phyloP scores from a whole-genome alignment of 108 stramenopile genomes.

The Parietichytrium sp. region DNA sequence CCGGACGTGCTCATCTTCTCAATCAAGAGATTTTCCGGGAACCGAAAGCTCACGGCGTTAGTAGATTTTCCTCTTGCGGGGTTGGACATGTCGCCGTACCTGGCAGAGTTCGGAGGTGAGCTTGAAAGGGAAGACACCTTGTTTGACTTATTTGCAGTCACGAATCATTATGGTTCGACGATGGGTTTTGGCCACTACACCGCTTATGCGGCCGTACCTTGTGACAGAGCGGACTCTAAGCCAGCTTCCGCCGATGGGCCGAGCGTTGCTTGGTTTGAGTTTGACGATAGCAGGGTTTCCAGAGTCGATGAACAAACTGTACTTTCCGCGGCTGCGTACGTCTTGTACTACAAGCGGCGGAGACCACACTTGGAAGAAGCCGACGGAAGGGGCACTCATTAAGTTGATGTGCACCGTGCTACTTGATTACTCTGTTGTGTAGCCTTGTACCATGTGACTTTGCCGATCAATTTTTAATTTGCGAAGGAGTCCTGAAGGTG shows the following conservation, averaged over 20 bases:
- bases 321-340: neutral
- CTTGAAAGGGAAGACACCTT: conserved; percentile 31
- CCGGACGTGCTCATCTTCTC: conserved; percentile 8
- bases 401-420: no score
- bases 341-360: conserved; percentile 22
- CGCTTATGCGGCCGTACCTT: no score
- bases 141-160: conserved; percentile 18
- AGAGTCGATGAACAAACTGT: neutral
- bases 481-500: no score
- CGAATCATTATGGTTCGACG: neutral
- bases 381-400: no score
- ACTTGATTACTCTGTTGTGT: no score
- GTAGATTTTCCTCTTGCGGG: neutral
- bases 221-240: neutral
- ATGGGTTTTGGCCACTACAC: conserved; percentile 35
- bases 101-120: conserved; percentile 30
- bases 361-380: no score
- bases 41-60: neutral
- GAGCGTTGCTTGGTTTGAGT: neutral
- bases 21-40: neutral
- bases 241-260: neutral
- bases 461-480: no score
- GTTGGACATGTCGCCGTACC: neutral
- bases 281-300: neutral
- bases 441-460: no score